phyloP scores from a whole-genome alignment of 2,329 filamentous ascomycete genomes.

The Phaeosphaeria sp. region DNA sequence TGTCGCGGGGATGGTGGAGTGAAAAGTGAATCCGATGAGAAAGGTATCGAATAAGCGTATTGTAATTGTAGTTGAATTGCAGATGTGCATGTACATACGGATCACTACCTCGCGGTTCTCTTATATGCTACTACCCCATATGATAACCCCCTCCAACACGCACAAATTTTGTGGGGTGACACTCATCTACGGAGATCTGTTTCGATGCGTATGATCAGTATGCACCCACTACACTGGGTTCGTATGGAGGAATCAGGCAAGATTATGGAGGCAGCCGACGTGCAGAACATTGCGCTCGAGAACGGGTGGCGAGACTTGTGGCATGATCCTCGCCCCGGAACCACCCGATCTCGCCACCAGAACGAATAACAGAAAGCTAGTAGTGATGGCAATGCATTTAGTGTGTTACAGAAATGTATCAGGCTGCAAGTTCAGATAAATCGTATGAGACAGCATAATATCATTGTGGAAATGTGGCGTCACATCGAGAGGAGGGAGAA shows the following conservation, averaged over 20 bases:
- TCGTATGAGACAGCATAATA: background rate
- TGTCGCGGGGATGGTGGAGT: too few species aligned
- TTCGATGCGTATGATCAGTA: background rate
- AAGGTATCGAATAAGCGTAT: too few species aligned
- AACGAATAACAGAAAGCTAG: background rate
- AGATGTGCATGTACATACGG: too few species aligned
- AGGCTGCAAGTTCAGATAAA: too few species aligned
- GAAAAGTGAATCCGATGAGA: too few species aligned
- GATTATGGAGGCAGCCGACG: background rate
- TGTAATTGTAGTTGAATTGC: too few species aligned
- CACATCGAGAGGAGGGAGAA: background rate
- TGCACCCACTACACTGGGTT: background rate
- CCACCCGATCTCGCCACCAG: background rate
- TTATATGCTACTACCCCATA: background rate
- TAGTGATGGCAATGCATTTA: background rate
- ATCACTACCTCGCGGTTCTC: too few species aligned
- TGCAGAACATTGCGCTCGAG: background rate
- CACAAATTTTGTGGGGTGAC: background rate
- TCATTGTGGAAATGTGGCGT: background rate
- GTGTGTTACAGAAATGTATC: background rate
- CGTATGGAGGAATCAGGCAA: background rate
- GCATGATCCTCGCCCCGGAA: background rate
- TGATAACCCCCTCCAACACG: background rate
- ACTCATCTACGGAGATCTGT: background rate
- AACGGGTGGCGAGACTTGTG: conserved; percentile 1